Percentiles rank a stretch among this genome's conserved stretches.
Evolutionary conservation across 768 basidiomycete species (phyloP).

Genomic region (Russula earlei): DNA sequence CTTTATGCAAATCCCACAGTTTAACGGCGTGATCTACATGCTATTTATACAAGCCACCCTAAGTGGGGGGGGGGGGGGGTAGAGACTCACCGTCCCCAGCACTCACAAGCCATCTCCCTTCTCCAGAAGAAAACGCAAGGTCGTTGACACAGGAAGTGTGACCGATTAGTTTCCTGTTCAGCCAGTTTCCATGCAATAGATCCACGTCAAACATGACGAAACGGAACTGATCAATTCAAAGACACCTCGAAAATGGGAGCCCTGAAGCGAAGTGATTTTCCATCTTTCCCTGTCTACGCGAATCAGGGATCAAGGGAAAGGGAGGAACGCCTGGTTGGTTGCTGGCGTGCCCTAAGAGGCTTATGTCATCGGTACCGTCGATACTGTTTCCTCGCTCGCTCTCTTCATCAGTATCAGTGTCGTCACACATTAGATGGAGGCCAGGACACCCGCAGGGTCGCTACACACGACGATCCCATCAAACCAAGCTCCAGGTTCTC

Average conservation of each 20-base stretch:
- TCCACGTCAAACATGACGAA: neutral
- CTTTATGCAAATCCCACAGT: constrained; percentile 32
- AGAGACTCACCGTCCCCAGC: constrained; percentile 32
- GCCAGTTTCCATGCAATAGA: neutral
- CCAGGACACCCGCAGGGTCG: no score
- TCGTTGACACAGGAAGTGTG: constrained; percentile 34
- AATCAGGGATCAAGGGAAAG: no score
- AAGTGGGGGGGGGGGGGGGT: no score
- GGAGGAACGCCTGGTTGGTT: no score
- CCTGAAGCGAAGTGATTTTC: neutral
- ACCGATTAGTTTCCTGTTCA: constrained; percentile 26
- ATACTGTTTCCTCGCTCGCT: no score
- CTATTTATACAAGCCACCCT: neutral
- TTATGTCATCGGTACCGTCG: no score
- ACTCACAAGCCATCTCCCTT: constrained; percentile 32
- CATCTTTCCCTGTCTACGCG: constrained; percentile 1
- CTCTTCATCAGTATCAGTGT: no score
- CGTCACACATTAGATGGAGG: no score
- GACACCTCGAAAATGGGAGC: constrained; percentile 12
- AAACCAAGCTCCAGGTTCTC: no score
- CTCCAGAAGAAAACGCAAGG: constrained; percentile 27
- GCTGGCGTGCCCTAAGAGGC: no score
- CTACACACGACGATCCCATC: no score
- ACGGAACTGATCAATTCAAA: neutral
- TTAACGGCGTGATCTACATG: constrained; percentile 25